Conservation (phyloP, 2,329 filamentous ascomycete species). For the Aspergillus pseudoviridinutans region DNA sequence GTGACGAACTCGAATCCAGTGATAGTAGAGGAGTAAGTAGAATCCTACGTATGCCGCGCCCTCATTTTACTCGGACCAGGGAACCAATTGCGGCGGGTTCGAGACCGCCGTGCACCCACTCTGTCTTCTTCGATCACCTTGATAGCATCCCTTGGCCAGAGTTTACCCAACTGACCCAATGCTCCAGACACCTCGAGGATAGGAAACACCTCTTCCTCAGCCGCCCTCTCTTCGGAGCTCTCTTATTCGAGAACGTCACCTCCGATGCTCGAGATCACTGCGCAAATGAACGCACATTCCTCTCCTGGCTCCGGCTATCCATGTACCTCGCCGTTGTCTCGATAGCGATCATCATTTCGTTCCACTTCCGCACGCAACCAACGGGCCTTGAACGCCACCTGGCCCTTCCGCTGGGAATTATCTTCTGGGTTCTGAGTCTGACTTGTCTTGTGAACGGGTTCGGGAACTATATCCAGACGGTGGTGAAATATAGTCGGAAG, state of each 20-base stretch:
- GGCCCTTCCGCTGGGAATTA: constrained; percentile 74
- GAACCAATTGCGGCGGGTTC: background rate
- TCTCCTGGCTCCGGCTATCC: constrained; percentile 84
- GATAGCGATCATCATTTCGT: constrained; percentile 86
- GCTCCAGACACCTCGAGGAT: constrained; percentile 26
- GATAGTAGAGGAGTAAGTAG: constrained; percentile 45
- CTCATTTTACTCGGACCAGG: background rate
- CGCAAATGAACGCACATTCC: constrained; percentile 68
- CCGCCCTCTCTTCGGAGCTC: constrained; percentile 52
- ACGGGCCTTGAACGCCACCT: constrained; percentile 67
- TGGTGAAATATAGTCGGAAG: constrained; percentile 75
- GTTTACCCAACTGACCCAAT: background rate
- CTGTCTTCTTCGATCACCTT: background rate
- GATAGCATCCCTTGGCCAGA: background rate
- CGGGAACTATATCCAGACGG: constrained; percentile 78
- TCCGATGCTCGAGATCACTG: constrained; percentile 65
- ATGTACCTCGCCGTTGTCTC: constrained; percentile 89
- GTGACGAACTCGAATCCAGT: constrained; percentile 48
- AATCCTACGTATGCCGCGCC: background rate
- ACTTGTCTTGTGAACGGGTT: constrained; percentile 73
- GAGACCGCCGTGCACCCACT: background rate
- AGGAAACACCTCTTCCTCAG: constrained; percentile 47
- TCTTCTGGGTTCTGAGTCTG: constrained; percentile 82
- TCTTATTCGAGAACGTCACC: constrained; percentile 64
- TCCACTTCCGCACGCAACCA: constrained; percentile 77